A percentile compares a stretch with the other conserved stretches of the same genome.
Evolutionary conservation across 2,329 filamentous ascomycete genomes (phyloP).

Genomic region (Aplosporella prunicola): DNA sequence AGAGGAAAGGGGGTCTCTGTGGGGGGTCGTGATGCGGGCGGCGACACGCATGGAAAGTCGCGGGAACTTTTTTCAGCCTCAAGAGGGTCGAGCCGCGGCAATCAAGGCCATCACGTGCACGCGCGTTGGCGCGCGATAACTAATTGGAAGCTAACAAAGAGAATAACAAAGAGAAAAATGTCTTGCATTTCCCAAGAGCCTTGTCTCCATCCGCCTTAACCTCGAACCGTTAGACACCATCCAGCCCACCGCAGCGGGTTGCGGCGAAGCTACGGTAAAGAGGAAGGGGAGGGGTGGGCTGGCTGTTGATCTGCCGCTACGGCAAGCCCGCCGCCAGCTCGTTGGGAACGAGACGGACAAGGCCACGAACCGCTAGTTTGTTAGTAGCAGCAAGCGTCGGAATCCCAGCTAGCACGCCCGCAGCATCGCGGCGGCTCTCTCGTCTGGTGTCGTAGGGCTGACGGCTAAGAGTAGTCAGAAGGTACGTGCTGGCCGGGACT

Average conservation of each 20-base stretch:
- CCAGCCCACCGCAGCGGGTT: neutral
- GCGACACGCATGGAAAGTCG: neutral
- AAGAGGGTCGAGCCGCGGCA: neutral
- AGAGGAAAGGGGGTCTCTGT: neutral
- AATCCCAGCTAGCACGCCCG: slow-evolving; percentile 8
- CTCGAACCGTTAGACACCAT: slow-evolving; percentile 6
- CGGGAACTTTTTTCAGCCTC: slow-evolving; percentile 1
- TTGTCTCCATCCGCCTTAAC: slow-evolving; percentile 6
- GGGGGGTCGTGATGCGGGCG: neutral
- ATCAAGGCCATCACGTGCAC: neutral
- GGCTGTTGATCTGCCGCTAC: too few species aligned
- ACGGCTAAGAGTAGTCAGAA: neutral
- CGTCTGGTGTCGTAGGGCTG: slow-evolving; percentile 5
- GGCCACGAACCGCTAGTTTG: too few species aligned
- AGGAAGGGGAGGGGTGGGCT: slow-evolving; percentile 2
- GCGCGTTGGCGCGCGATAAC: neutral
- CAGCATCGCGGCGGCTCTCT: slow-evolving; percentile 4
- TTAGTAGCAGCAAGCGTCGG: slow-evolving; percentile 8
- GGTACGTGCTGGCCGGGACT: too few species aligned
- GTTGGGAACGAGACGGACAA: too few species aligned
- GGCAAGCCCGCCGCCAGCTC: slow-evolving; percentile 3
- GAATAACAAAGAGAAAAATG: neutral
- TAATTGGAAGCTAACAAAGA: neutral
- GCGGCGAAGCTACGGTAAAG: neutral
- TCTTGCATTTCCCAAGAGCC: neutral